phyloP scores from a whole-genome alignment of 176 grass and related monocot species.

The Bonia amplexicaulis region DNA sequence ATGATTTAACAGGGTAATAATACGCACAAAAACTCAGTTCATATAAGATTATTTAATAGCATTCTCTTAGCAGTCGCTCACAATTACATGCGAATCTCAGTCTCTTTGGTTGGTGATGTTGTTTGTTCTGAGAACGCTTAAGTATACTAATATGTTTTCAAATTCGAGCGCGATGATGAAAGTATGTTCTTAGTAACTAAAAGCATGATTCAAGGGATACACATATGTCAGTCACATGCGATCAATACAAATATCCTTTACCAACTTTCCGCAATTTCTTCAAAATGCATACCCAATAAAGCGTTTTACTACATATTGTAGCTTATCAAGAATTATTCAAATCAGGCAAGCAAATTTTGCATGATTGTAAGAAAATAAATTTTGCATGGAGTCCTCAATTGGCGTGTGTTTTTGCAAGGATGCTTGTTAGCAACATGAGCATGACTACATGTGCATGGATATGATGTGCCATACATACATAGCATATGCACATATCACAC shows the following conservation, averaged over 20 bases:
- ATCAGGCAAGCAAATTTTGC: neutral
- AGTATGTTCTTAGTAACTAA: neutral
- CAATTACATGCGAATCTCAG: neutral
- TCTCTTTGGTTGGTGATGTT: neutral
- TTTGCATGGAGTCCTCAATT: neutral
- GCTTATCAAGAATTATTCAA: neutral
- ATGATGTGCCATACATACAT: neutral
- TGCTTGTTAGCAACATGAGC: neutral
- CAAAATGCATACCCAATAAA: conserved; percentile 9
- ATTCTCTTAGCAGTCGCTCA: neutral
- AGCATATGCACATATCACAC: neutral
- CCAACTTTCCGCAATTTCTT: neutral
- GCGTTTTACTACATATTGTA: neutral
- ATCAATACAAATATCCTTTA: neutral
- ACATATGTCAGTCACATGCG: neutral
- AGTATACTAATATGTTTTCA: neutral
- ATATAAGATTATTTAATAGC: neutral
- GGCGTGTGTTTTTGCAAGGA: neutral
- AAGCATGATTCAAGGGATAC: neutral
- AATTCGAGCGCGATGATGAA: neutral
- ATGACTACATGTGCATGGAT: neutral
- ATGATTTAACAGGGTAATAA: neutral
- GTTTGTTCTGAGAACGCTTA: neutral
- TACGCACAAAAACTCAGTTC: neutral
- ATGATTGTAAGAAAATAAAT: conserved; percentile 2